phyloP scores from a whole-genome alignment of 352 stramenopile genomes.

The Pythium scleroteichum region DNA sequence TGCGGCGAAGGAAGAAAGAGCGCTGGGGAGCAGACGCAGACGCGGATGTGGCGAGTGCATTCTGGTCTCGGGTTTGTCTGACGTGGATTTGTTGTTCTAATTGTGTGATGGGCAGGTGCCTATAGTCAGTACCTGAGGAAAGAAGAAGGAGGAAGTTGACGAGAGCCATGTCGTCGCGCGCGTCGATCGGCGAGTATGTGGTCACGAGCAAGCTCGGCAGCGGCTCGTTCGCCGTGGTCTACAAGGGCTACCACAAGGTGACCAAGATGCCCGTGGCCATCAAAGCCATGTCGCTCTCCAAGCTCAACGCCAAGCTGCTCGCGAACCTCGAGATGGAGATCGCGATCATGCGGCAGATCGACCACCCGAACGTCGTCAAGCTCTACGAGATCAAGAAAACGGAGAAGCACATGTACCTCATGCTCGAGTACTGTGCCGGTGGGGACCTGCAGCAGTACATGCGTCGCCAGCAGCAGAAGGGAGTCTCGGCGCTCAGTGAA shows the following conservation, averaged over 20 bases:
- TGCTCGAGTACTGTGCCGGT: slow-evolving; percentile 96
- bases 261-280: slow-evolving; percentile 87
- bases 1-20: neutral
- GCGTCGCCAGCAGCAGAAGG: slow-evolving; percentile 45
- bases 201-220: slow-evolving; percentile 90
- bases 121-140: neutral
- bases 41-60: neutral
- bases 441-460: slow-evolving; percentile 96
- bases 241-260: slow-evolving; percentile 79
- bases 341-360: slow-evolving; percentile 93
- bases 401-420: slow-evolving; percentile 94
- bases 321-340: slow-evolving; percentile 97
- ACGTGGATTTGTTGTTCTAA: neutral
- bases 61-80: neutral
- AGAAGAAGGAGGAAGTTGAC: neutral
- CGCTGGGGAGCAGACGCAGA: neutral
- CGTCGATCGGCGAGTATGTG: slow-evolving; percentile 84
- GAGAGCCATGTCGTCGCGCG: slow-evolving; percentile 32
- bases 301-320: slow-evolving; percentile 95
- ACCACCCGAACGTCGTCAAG: slow-evolving; percentile 96
- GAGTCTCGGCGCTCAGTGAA: slow-evolving; percentile 27
- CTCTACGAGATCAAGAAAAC: slow-evolving; percentile 96
- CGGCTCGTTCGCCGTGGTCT: slow-evolving; percentile 93
- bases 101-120: neutral
- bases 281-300: slow-evolving; percentile 93